Evolutionary conservation across 441 rosid species (phyloP).

Genomic region (Aleurites moluccanus): DNA sequence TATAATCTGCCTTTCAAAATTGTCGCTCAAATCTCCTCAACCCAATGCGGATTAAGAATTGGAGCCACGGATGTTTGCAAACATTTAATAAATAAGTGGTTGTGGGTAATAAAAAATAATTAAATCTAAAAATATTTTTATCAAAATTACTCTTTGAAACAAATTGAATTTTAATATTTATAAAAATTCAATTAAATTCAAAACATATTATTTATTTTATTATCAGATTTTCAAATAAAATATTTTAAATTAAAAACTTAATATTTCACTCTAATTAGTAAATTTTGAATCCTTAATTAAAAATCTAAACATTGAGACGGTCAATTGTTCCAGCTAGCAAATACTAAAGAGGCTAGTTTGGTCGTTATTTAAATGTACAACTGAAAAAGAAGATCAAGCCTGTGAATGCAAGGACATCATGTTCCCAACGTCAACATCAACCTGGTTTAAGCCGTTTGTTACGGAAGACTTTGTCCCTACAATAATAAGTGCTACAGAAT

Average conservation of each 20-base stretch:
- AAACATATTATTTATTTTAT: too few relatives aligned
- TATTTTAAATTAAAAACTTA: too few relatives aligned
- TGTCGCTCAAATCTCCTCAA: background rate
- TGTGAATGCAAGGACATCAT: background rate
- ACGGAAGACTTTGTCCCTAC: background rate
- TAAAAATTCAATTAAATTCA: too few relatives aligned
- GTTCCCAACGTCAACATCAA: background rate
- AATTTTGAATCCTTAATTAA: too few relatives aligned
- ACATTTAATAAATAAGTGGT: too few relatives aligned
- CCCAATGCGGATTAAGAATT: background rate
- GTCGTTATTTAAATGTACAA: background rate
- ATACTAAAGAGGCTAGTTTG: background rate
- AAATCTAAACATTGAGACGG: background rate
- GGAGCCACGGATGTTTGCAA: too few relatives aligned
- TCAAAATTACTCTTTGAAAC: too few relatives aligned
- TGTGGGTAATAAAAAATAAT: too few relatives aligned
- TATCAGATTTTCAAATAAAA: too few relatives aligned
- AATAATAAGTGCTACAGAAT: background rate
- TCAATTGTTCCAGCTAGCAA: background rate
- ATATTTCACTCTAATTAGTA: too few relatives aligned
- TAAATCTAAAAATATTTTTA: too few relatives aligned
- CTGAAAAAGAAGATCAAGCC: background rate
- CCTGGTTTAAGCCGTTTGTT: background rate
- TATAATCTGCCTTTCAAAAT: background rate
- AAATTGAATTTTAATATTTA: too few relatives aligned